Evolutionary conservation across 2,329 filamentous ascomycete genomes (phyloP).

Genomic region (Fusarium tanahbumbuense): DNA sequence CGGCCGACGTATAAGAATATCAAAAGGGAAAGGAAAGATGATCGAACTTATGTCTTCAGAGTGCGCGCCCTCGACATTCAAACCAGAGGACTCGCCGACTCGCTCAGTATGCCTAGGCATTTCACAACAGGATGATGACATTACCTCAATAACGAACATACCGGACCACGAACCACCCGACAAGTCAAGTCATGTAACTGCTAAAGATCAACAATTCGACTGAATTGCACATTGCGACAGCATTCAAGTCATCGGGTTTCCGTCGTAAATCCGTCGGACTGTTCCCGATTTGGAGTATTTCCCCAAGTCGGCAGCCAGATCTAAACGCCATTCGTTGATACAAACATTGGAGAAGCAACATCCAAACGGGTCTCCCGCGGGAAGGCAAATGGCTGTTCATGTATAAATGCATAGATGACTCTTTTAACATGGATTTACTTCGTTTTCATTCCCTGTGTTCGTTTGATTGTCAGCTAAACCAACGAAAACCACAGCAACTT

Average conservation of each 20-base stretch:
- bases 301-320: conserved; percentile 22
- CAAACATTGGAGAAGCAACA: conserved; percentile 8
- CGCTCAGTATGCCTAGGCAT: background rate
- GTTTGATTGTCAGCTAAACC: background rate
- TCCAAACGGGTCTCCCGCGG: conserved; percentile 14
- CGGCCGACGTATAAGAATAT: conserved; percentile 18
- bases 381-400: conserved; percentile 10
- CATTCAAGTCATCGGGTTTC: background rate
- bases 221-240: conserved; percentile 4
- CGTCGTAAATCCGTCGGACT: conserved; percentile 40
- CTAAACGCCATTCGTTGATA: conserved; percentile 30
- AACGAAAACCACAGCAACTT: background rate
- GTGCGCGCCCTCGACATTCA: background rate
- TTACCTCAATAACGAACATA: background rate
- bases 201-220: conserved; percentile 27
- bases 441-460: conserved; percentile 6
- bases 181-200: conserved; percentile 21
- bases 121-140: conserved; percentile 19
- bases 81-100: background rate
- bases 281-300: conserved; percentile 28
- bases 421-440: background rate
- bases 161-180: background rate
- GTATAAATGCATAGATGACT: conserved; percentile 36
- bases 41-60: conserved; percentile 14
- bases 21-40: conserved; percentile 41